phyloP scores from a whole-genome alignment of 768 basidiomycete genomes.

The Ramaria sp. region DNA sequence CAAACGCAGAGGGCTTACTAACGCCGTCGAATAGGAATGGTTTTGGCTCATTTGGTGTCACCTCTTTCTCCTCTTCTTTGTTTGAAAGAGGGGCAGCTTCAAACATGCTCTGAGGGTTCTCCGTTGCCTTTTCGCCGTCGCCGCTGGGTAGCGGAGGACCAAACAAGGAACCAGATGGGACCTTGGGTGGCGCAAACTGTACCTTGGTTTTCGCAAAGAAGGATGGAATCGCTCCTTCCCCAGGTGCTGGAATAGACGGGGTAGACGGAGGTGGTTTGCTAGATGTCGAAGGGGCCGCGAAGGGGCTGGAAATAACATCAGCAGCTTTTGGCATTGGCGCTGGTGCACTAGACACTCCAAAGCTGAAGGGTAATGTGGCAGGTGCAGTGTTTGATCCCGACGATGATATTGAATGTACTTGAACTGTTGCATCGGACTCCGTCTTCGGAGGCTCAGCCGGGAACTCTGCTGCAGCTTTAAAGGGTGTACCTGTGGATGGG shows the following conservation, averaged over 20 bases:
- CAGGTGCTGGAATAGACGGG: not conserved
- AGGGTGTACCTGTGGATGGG: not conserved
- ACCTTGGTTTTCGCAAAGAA: slow-evolving; percentile 3
- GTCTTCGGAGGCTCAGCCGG: not conserved
- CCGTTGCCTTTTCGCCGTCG: not conserved
- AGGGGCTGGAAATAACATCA: not conserved
- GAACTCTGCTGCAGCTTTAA: not conserved
- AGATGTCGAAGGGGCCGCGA: not conserved
- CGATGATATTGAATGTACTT: not conserved
- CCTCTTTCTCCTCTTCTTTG: not conserved
- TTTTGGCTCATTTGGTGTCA: not conserved
- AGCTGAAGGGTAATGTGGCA: not conserved
- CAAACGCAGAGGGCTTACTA: not conserved
- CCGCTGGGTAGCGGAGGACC: not conserved
- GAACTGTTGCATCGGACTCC: not conserved
- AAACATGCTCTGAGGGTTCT: not conserved
- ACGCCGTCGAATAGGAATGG: not conserved
- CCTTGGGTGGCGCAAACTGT: slow-evolving; percentile 4
- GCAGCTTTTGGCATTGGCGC: not conserved
- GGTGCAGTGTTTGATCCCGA: not conserved
- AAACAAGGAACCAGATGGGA: not conserved
- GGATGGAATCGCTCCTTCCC: not conserved
- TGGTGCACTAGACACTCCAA: not conserved
- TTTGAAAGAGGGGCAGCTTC: not conserved
- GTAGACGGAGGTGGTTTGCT: not conserved